phyloP scores from a whole-genome alignment of 1,284 basidiomycete genomes.

The Phylloporus sp. region DNA sequence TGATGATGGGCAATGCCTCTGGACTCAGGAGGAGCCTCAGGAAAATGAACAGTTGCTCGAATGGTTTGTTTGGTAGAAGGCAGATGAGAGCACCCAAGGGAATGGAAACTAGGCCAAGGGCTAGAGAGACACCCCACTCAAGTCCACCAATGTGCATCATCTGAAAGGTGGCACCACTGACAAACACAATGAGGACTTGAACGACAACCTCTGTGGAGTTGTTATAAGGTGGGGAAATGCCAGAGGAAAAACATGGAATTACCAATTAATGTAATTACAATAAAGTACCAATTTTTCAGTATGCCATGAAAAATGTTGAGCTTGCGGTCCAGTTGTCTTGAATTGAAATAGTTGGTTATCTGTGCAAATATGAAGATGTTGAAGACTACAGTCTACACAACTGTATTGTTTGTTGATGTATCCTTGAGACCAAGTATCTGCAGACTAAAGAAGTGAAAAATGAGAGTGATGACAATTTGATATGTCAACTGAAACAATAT shows the following conservation, averaged over 20 bases:
- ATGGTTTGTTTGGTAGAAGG: constrained; percentile 81
- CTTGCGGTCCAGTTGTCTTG: constrained; percentile 83
- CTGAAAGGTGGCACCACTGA: constrained; percentile 91
- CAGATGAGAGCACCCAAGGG: constrained; percentile 89
- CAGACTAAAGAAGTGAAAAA: constrained; percentile 89
- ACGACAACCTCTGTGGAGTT: constrained; percentile 77
- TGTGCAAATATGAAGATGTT: constrained; percentile 97
- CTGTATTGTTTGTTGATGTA: constrained; percentile 51
- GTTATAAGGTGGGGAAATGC: background rate
- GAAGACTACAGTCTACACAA: constrained; percentile 91
- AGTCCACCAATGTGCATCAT: constrained; percentile 82
- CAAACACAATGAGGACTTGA: constrained; percentile 90
- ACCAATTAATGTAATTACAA: constrained; percentile 88
- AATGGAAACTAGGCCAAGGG: constrained; percentile 86
- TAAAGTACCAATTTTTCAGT: constrained; percentile 84
- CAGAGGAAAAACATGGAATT: constrained; percentile 24
- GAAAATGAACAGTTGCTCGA: constrained; percentile 77
- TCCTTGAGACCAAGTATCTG: constrained; percentile 72
- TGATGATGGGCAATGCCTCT: constrained; percentile 71
- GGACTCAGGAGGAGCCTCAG: constrained; percentile 74
- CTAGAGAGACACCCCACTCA: constrained; percentile 94
- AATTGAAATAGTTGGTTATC: constrained; percentile 95
- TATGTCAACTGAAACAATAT: constrained; percentile 91
- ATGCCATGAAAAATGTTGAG: constrained; percentile 93
- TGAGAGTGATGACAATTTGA: constrained; percentile 84